Conservation (phyloP, 2,329 filamentous ascomycete species). For the Sarocladium kiliense region DNA sequence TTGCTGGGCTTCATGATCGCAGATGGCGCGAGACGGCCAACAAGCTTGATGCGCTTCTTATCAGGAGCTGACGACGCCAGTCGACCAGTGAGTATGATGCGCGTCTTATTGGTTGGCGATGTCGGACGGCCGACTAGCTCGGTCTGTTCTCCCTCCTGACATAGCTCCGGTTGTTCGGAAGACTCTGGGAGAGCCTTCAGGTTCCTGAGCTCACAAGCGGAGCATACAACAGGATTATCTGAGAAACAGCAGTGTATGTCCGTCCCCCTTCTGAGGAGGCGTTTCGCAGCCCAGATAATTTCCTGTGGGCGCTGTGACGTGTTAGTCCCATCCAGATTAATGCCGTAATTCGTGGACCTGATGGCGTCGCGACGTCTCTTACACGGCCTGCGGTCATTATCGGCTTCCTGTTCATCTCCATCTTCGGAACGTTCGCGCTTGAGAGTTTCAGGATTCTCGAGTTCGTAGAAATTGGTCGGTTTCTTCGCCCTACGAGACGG, state of each 20-base stretch:
- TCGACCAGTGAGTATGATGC: not conserved
- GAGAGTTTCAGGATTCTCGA: not conserved
- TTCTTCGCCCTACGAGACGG: conserved; percentile 2
- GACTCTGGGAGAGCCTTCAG: not conserved
- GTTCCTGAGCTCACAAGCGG: not conserved
- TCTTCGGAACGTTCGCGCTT: not conserved
- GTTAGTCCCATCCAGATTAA: not conserved
- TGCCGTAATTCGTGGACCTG: not conserved
- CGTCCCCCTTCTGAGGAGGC: not conserved
- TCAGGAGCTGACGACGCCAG: not conserved
- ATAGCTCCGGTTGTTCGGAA: not conserved
- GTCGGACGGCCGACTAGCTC: not conserved
- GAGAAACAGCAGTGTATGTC: not conserved
- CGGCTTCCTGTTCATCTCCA: not conserved
- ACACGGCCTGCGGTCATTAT: not conserved
- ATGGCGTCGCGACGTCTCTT: not conserved
- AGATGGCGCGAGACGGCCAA: not conserved
- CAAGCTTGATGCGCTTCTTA: conserved; percentile 5
- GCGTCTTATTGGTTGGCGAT: not conserved
- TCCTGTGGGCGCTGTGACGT: not conserved
- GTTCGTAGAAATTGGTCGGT: not conserved
- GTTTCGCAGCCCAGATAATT: not conserved
- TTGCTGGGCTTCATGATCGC: not conserved
- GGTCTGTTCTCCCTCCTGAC: no score
- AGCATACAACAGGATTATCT: not conserved